Evolutionary conservation across 2,329 filamentous ascomycete species (phyloP).

Genomic region (Raffaelea arxii): DNA sequence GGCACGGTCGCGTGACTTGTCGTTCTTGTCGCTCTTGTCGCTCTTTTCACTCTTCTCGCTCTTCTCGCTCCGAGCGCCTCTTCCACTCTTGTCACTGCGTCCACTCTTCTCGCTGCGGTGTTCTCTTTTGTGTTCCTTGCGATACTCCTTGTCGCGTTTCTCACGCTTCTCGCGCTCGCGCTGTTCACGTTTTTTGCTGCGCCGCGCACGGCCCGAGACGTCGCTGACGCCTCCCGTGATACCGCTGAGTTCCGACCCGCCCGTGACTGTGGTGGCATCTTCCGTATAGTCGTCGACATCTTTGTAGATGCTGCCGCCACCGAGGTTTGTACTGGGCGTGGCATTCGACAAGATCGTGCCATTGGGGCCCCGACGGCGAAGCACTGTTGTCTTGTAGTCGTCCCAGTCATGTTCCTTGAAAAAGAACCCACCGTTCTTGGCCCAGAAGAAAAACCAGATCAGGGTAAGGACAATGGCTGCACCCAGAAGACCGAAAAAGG

Average conservation of each 20-base stretch:
- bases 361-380: conserved; percentile 81
- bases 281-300: conserved; percentile 44
- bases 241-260: conserved; percentile 31
- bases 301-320: conserved; percentile 79
- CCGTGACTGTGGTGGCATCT: conserved; percentile 28
- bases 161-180: conserved; percentile 41
- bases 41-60: conserved; percentile 52
- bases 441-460: conserved; percentile 99
- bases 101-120: conserved; percentile 21
- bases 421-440: conserved; percentile 87
- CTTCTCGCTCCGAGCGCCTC: conserved; percentile 31
- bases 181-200: conserved; percentile 41
- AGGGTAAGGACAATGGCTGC: conserved; percentile 61
- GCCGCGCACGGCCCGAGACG: conserved; percentile 43
- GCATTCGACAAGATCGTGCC: conserved; percentile 77
- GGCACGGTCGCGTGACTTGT: no score
- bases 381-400: conserved; percentile 92
- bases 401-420: conserved; percentile 88
- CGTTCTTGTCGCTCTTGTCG: no score
- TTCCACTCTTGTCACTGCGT: conserved; percentile 35
- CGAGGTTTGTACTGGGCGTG: conserved; percentile 71
- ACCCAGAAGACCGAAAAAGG: conserved; percentile 77
- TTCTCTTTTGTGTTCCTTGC: conserved; percentile 24
- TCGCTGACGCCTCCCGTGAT: conserved; percentile 50
- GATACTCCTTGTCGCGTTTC: conserved; percentile 25